Base-by-base conservation (phyloP, 805 yeast genomes). In the Lipomyces orientalis region DNA sequence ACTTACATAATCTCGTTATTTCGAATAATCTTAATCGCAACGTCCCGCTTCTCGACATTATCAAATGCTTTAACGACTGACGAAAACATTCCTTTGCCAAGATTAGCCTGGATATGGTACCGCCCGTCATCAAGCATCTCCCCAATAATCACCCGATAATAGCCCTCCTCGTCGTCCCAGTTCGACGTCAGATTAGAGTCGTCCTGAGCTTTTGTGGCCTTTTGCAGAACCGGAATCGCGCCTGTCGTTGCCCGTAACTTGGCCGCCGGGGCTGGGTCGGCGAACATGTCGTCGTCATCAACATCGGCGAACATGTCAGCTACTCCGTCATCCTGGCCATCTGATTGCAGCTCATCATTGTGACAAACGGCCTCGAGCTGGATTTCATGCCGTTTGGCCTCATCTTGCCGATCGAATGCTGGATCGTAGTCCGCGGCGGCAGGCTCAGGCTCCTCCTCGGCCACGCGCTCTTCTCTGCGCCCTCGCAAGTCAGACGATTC, bases 21-120 rank as follows among this genome's bases (percentile, higher is more conserved):
- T 68, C 89, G 85, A 68, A 93, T 89, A 37, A 86, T 81, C 73
- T 86, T 86, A 49, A 86, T 79, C 0, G 88, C 89, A 29, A 85
- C 86, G 0, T 61, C 39, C 12, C 68, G 51, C 46, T 73, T 62
- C 16, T 64, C 52, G 49, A 49, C 37, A 10, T 46, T 57, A 56
- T 77, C 80, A 25, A 34, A 25, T 4, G 78, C 79, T 31, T 75
- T 67, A 37, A 78, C 76, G 4, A 78, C 80, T n/a, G 77, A 61
- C 7, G 80, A 75, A 70, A 75, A 75, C 72, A 77, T 73, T 10
- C 80, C 80, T 61, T 74, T 75, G n/a, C 80, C 80, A 31, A 78
- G 62, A 19, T 67, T 70, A 31, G 76, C 68, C 33, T 67, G 69
- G 22, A 78, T 76, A 46, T 68, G 66, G 64, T 77, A 78, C 58